phyloP scores from a whole-genome alignment of 371 early-diverging fungal species.

The Mucor mucedo region DNA sequence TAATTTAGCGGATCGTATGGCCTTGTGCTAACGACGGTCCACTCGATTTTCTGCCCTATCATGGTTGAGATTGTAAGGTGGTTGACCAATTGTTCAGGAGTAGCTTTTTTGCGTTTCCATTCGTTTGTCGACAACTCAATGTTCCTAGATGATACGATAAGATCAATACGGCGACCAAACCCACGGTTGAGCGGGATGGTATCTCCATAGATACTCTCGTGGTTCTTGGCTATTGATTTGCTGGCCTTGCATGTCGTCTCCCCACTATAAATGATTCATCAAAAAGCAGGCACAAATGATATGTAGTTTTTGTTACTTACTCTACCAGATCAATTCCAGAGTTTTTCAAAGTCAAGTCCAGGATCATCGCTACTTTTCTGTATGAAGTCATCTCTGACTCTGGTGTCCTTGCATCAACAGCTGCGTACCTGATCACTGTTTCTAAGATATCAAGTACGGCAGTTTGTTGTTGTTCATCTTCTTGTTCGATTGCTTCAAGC shows the following conservation, averaged over 20 bases:
- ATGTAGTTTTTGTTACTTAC: neutral
- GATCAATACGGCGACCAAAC: neutral
- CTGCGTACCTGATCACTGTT: neutral
- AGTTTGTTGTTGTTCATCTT: slow-evolving; percentile 3
- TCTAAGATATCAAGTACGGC: neutral
- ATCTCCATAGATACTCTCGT: neutral
- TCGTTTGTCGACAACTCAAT: neutral
- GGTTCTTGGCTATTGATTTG: neutral
- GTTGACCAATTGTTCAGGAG: neutral
- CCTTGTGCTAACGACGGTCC: no score
- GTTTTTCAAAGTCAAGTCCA: neutral
- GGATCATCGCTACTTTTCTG: neutral
- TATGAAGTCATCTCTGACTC: neutral
- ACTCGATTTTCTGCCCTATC: no score
- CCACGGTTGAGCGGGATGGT: neutral
- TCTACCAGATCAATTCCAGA: neutral
- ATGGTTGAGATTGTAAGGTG: no score
- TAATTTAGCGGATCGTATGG: no score
- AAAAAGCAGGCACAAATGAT: neutral
- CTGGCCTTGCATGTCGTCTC: neutral
- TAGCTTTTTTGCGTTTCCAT: neutral
- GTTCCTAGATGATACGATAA: neutral
- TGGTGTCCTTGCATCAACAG: neutral
- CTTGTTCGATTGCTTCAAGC: neutral
- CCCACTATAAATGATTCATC: neutral